A percentile compares a stretch with the other conserved stretches of the same genome.
phyloP scores from a whole-genome alignment of 768 basidiomycete species.

The Phallus indusiatus region DNA sequence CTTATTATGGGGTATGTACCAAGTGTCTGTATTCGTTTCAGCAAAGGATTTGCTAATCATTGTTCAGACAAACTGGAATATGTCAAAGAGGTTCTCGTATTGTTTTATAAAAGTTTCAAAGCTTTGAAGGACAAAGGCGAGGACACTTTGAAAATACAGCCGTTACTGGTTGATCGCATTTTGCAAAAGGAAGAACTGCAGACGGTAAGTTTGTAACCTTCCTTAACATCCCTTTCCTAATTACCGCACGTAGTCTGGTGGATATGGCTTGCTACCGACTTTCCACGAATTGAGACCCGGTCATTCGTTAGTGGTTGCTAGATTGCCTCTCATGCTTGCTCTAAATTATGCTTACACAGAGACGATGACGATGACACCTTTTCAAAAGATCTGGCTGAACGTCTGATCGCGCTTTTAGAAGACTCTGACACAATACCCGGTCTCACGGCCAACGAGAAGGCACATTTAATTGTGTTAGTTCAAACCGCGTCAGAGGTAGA shows the following conservation, averaged over 20 bases:
- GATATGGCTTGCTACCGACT: background rate
- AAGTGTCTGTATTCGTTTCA: background rate
- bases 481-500: constrained; percentile 79
- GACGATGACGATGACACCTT: constrained; percentile 44
- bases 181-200: constrained; percentile 29
- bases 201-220: constrained; percentile 4
- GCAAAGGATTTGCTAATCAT: background rate
- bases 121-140: constrained; percentile 21
- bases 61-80: constrained; percentile 68
- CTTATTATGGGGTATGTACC: constrained; percentile 72
- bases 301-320: background rate
- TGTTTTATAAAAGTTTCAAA: constrained; percentile 43
- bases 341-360: background rate
- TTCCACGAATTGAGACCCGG: background rate
- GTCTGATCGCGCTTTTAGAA: constrained; percentile 59
- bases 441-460: constrained; percentile 71
- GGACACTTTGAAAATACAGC: constrained; percentile 27
- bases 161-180: constrained; percentile 51
- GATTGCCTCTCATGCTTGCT: too few relatives aligned
- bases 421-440: constrained; percentile 48
- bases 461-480: constrained; percentile 73
- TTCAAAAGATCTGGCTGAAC: constrained; percentile 46
- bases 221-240: background rate
- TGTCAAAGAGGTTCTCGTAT: constrained; percentile 72
- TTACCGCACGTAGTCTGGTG: background rate